phyloP scores from a whole-genome alignment of 1,284 basidiomycete species.

The Tilletia walkeri region DNA sequence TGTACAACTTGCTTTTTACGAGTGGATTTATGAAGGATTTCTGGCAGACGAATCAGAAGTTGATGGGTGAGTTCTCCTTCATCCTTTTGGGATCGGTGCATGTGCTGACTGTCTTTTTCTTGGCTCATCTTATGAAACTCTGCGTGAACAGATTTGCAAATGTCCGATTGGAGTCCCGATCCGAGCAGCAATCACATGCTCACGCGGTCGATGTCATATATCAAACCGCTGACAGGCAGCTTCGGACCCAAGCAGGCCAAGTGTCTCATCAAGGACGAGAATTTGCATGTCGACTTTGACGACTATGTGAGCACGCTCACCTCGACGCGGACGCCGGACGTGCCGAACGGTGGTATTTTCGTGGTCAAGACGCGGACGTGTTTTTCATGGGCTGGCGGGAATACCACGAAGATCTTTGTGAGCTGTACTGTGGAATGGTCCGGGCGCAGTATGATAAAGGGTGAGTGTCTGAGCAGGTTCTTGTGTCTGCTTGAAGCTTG shows the following conservation, averaged over 20 bases:
- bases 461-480: constrained; percentile 59
- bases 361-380: constrained; percentile 90
- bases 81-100: background rate
- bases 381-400: constrained; percentile 83
- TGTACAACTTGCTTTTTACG: constrained; percentile 93
- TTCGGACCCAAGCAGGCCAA: constrained; percentile 93
- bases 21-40: constrained; percentile 95
- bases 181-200: constrained; percentile 69
- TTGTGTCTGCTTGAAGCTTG: too few relatives aligned
- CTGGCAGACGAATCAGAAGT: constrained; percentile 79
- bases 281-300: constrained; percentile 76
- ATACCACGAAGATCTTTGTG: constrained; percentile 75
- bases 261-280: constrained; percentile 86
- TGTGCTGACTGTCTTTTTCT: background rate
- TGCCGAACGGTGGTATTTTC: constrained; percentile 88
- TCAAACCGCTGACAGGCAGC: constrained; percentile 83
- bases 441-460: constrained; percentile 91
- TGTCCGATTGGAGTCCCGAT: constrained; percentile 49
- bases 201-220: constrained; percentile 84
- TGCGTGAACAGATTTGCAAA: constrained; percentile 35
- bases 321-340: constrained; percentile 89
- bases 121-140: background rate
- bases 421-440: constrained; percentile 95
- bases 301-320: constrained; percentile 79
- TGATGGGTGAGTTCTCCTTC: constrained; percentile 68